Base-by-base conservation (phyloP, 2,329 filamentous ascomycete species). In the Endothia cerciana region DNA sequence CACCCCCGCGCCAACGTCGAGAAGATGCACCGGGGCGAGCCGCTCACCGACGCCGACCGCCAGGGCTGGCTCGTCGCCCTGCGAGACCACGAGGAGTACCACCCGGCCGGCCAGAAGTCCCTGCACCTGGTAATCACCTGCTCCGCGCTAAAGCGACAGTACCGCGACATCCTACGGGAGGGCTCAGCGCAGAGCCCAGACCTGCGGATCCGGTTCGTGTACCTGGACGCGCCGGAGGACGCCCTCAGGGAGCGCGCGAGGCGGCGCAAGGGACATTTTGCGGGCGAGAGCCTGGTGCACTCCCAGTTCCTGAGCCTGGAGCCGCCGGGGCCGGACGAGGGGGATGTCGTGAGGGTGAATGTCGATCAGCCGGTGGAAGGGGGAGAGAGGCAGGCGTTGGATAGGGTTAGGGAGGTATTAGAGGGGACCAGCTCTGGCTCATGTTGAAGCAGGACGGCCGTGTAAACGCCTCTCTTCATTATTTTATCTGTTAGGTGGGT, bases 61-160 rank as follows among this genome's bases (percentile, higher is more conserved):
- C 91, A 89, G 87, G 91, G 91, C 77, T 94, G 91, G 91, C 85
- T 93, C 51, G 84, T 85, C 69, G 80, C 80, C 8, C 81, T 90
- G 2, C 85, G 85, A 65, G 80, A 86, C 70, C 83, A 80, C 71
- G 77, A 80, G 60, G 72, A 80, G 6, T 68, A 71, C 43, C 74
- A 76, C 41, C 74, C 82, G 65, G 73, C 78, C 51, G 74, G 72
- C 57, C 78, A 79, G 8, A 65, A 68, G 19, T 78, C 82, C 2
- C 76, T 81, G 33, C 84, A 89, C 45, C 89, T 92, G 30, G 87
- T 93, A 62, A 85, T 93, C 63, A 92, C 91, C 60, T 94, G 91
- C 80, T 92, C 89, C n/a, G 91, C 91, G 0, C 81, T 94, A 22
- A 93, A 93, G 78, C 87, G 87, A 70, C 90, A 89, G 75, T 94